Base-by-base conservation (phyloP, 2,329 filamentous ascomycete species). In the Sclerotinia minor region DNA sequence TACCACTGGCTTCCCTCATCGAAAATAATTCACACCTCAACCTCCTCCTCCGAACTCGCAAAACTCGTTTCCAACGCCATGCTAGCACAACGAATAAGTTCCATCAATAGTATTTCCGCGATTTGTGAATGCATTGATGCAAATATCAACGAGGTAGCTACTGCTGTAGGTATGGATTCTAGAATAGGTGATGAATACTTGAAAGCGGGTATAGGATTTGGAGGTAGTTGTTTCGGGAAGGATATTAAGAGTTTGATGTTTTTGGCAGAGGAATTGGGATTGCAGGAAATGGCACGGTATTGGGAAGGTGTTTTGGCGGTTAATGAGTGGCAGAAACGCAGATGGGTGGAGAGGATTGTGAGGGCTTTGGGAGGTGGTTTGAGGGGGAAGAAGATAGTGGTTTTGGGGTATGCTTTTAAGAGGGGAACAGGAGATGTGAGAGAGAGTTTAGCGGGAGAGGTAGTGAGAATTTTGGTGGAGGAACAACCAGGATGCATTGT, bases 21-120 rank as follows among this genome's bases (percentile, higher is more conserved):
- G 26, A 85, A 85, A 69, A 92, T 94, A 75, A 80, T 93, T 65
- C 89, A 86, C 35, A 89, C 89, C 74, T 91, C 92, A 73, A 82
- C 89, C 0, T 93, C 88, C 85, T 92, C 90, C 0, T 92, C 90
- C 0, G 91, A 94, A 78, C 83, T 94, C 29, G 84, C 90, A 66
- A 94, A 94, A 79, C 83, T 94, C 0, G 90, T 89, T 0, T 89
- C 91, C 68, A 94, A 94, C 78, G 89, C 90, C 3, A 88, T 94
- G 84, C 83, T 94, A 11, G 91, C 91, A 1, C 91, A 94, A 79
- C 85, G 91, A 63, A 91, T 94, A 74, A 90, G 87, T 76, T 92
- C 88, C 78, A 92, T 94, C 80, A 94, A 94, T 79, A 88, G 89
- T 17, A 85, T 94, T 69, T 90, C 88, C n/a, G 89, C 90, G 5